Conservation (phyloP, 768 basidiomycete genomes). For the Glaciozyma martinii region DNA sequence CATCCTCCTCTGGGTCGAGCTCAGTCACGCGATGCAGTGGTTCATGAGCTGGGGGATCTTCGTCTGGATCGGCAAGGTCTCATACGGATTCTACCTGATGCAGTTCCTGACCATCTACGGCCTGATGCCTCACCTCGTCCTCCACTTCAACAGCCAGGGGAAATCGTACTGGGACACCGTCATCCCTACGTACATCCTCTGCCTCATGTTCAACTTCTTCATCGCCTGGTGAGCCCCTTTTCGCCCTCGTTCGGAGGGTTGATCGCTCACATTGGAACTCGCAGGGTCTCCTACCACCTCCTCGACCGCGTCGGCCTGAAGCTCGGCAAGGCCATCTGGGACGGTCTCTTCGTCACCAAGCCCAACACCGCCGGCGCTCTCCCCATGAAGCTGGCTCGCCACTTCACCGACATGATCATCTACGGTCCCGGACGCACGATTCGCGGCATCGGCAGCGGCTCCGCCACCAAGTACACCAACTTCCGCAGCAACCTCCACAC, state of each 20-base stretch:
- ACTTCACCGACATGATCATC: conserved; percentile 26
- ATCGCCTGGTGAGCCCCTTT: conserved; percentile 31
- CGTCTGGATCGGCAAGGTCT: conserved; percentile 38
- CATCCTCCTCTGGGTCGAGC: conserved; percentile 36
- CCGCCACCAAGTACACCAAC: conserved; percentile 10
- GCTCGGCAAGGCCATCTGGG: conserved; percentile 38
- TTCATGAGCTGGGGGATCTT: conserved; percentile 36
- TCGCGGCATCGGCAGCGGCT: conserved; percentile 14
- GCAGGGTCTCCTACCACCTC: conserved; percentile 36
- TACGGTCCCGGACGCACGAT: conserved; percentile 28
- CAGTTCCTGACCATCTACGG: conserved; percentile 38
- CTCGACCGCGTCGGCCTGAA: conserved; percentile 37
- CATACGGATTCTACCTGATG: conserved; percentile 39
- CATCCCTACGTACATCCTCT: conserved; percentile 36
- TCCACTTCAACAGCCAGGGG: conserved; percentile 32
- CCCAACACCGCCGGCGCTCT: conserved; percentile 35
- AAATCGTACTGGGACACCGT: conserved; percentile 35
- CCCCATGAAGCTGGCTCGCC: conserved; percentile 32
- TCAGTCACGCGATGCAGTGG: conserved; percentile 38
- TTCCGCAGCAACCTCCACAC: conserved; percentile 22
- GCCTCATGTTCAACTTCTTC: conserved; percentile 37
- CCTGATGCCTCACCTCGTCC: conserved; percentile 36
- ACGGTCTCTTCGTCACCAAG: conserved; percentile 38
- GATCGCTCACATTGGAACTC: neutral
- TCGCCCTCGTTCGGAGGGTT: neutral